Conservation (phyloP, 140 eudicot species). For the Artemisia princeps region DNA sequence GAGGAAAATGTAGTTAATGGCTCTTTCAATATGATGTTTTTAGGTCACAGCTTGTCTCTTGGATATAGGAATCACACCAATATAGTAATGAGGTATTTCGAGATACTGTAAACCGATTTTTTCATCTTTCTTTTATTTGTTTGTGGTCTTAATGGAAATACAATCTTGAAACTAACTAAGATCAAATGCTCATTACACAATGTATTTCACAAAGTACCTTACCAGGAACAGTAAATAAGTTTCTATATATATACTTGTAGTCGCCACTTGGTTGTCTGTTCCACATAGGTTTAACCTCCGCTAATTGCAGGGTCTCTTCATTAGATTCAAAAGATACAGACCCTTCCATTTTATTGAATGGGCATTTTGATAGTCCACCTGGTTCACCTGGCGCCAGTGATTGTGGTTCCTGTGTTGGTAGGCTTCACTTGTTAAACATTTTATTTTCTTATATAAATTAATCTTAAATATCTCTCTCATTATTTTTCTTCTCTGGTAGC, state of each 20-base stretch:
- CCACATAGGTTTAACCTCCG: constrained; percentile 16
- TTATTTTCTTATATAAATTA: constrained; percentile 2
- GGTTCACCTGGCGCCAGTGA: constrained; percentile 99
- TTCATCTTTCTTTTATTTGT: not conserved
- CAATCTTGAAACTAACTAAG: not conserved
- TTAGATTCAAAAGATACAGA: constrained; percentile 65
- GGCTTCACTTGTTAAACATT: constrained; percentile 22
- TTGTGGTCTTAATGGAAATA: not conserved
- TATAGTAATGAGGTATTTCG: constrained; percentile 71
- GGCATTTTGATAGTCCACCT: constrained; percentile 83
- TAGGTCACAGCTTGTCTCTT: constrained; percentile 87
- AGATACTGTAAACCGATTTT: not conserved
- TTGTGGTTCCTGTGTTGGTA: constrained; percentile 98
- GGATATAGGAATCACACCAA: constrained; percentile 85
- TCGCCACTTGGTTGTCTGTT: constrained; percentile 6
- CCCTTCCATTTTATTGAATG: constrained; percentile 79
- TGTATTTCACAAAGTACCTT: not conserved
- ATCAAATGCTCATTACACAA: not conserved
- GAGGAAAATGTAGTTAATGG: constrained; percentile 80
- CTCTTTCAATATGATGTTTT: constrained; percentile 87
- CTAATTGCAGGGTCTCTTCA: constrained; percentile 68
- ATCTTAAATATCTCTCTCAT: constrained; percentile 1
- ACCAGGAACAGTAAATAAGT: not conserved
- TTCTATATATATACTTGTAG: not conserved
- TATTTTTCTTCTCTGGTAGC: constrained; percentile 37